Percentiles rank a stretch among this genome's conserved stretches.
These are phyloP conservation scores for Nyctanthes arbortristis DNA, from an alignment of 257 asterid genomes.

Conservation along the genomic window DNA sequence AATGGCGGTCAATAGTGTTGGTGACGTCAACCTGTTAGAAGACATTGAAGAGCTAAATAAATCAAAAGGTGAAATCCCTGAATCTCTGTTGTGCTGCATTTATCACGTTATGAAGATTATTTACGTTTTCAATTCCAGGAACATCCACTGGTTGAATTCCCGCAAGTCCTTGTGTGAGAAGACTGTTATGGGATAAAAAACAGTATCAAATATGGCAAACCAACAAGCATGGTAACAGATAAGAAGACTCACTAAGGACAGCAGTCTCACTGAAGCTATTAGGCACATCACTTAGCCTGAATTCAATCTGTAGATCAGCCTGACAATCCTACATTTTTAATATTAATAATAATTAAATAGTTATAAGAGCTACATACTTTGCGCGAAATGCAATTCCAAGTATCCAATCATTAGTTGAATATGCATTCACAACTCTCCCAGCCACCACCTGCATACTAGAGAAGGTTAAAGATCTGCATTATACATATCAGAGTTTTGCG, in stretches of 20 bases:
- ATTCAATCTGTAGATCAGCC: not conserved
- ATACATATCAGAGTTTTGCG: constrained; percentile 14
- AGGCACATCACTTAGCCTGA: no score
- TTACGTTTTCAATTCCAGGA: constrained; percentile 90
- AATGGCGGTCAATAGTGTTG: constrained; percentile 83
- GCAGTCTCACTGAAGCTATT: not conserved
- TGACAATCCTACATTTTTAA: not conserved
- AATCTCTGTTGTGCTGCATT: not conserved
- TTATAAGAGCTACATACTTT: constrained; percentile 44
- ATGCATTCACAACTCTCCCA: constrained; percentile 86
- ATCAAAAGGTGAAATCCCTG: not conserved
- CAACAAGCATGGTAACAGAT: not conserved
- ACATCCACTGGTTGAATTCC: constrained; percentile 89
- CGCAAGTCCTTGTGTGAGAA: constrained; percentile 93
- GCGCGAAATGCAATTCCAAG: constrained; percentile 97
- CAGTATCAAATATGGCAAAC: not conserved
- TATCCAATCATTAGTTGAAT: constrained; percentile 93
- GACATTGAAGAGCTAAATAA: not conserved
- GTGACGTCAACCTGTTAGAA: constrained; percentile 73
- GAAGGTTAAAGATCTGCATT: constrained; percentile 15
- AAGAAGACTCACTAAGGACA: not conserved
- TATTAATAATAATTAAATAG: no score
- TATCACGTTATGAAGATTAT: constrained; percentile 12
- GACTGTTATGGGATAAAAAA: constrained; percentile 49
- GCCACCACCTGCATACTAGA: constrained; percentile 69